Evolutionary conservation across 2,329 filamentous ascomycete species (phyloP).

Genomic region (Pestalotiopsis sp.): DNA sequence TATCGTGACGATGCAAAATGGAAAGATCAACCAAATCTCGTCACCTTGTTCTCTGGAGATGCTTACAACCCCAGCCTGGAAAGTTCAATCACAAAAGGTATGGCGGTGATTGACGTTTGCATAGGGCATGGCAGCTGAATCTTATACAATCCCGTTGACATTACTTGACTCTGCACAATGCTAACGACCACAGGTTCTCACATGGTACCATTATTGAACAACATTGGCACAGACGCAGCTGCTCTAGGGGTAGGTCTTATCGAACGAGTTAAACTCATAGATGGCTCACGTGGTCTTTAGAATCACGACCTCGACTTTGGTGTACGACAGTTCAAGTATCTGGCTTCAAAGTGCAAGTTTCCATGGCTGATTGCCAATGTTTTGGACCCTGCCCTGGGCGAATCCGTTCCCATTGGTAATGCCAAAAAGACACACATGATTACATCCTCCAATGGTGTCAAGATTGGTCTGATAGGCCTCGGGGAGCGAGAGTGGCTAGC

Average conservation of each 20-base stretch:
- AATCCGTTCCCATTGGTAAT: slow-evolving; percentile 72
- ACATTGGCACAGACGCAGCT: slow-evolving; percentile 74
- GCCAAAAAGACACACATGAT: slow-evolving; percentile 75
- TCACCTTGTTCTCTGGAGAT: slow-evolving; percentile 89
- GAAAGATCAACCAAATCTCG: slow-evolving; percentile 60
- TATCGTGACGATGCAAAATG: slow-evolving; percentile 67
- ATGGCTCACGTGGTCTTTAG: slow-evolving; percentile 36
- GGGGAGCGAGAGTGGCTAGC: slow-evolving; percentile 88
- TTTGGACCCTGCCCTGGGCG: slow-evolving; percentile 77
- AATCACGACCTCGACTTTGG: slow-evolving; percentile 96
- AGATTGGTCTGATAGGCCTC: slow-evolving; percentile 81
- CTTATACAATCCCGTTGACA: no score
- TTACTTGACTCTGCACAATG: no score
- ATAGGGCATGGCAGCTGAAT: no score
- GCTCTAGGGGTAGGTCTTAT: slow-evolving; percentile 67
- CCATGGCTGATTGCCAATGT: slow-evolving; percentile 91
- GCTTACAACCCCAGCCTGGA: slow-evolving; percentile 90
- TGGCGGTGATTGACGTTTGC: slow-evolving; percentile 13
- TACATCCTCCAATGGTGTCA: slow-evolving; percentile 79
- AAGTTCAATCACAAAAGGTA: slow-evolving; percentile 84
- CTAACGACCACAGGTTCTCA: slow-evolving; percentile 57
- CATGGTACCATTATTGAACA: slow-evolving; percentile 85
- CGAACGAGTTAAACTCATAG: slow-evolving; percentile 10
- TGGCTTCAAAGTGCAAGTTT: slow-evolving; percentile 75
- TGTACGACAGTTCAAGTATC: slow-evolving; percentile 73